Evolutionary conservation across 176 grass and related monocot genomes (phyloP).

Genomic region (Carex myosuroides): DNA sequence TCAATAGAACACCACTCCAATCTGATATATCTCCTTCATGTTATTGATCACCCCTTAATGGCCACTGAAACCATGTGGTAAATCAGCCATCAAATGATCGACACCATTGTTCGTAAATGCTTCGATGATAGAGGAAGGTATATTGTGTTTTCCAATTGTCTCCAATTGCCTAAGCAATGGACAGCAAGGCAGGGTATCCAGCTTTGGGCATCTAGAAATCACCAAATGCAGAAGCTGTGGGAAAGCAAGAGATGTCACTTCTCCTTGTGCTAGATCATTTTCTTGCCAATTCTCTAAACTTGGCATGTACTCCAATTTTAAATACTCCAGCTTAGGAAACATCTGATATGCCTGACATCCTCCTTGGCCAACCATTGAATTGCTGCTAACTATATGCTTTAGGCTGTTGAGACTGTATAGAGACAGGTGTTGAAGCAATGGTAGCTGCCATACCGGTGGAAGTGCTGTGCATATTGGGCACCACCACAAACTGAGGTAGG

Average conservation of each 20-base stretch:
- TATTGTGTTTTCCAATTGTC: background rate
- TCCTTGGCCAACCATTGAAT: background rate
- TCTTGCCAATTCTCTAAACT: slow-evolving; percentile 5
- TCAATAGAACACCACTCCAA: too few relatives aligned
- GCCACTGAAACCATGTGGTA: background rate
- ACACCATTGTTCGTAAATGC: background rate
- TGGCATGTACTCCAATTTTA: background rate
- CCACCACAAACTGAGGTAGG: background rate
- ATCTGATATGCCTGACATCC: background rate
- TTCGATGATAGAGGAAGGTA: background rate
- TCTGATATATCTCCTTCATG: too few relatives aligned
- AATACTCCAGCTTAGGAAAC: background rate
- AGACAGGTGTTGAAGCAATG: background rate
- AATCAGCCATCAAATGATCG: background rate
- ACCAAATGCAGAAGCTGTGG: background rate
- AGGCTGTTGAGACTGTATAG: background rate
- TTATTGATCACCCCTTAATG: too few relatives aligned
- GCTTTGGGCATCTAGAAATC: background rate
- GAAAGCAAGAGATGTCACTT: background rate
- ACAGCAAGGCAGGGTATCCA: background rate
- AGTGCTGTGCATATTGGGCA: background rate
- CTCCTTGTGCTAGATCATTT: background rate
- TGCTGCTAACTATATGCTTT: background rate
- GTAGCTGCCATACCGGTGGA: background rate
- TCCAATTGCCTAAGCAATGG: background rate